Evolutionary conservation across 768 basidiomycete genomes (phyloP), one percentile per base, ranked within the genome.

Genomic region (Tricholoma terreum): DNA sequence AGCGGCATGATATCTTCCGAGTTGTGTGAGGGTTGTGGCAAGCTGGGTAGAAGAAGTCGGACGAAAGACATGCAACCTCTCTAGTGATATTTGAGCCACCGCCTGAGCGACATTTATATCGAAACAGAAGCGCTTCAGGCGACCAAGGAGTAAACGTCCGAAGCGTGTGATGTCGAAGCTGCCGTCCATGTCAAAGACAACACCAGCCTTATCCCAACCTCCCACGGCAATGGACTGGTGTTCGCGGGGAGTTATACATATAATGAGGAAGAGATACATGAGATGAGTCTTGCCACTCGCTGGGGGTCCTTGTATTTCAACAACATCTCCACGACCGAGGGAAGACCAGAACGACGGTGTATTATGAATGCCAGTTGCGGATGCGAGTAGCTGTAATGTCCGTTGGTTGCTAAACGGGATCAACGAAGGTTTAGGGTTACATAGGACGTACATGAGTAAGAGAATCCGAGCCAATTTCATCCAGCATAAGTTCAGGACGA

Each of bases 261-360:
- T 78, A 11, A 83, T 70, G 24, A 89, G 67, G 50, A 91, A 69
- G 65, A 82, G 79, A 66, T 87, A 87, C 24, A 92, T 71, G n/a
- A 94, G 72, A 60, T 88, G 87, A 2, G 89, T 86, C 72, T 94
- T 94, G 27, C 90, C 92, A 6, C 86, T 84, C 24, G 78, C 80
- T 4, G 90, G 75, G 2, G 85, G 81, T 1, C 92, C 92, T 70
- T 92, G 87, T 19, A 94, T 77, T 70, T 90, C 87, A 60, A 93
- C 72, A 38, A 89, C 77, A 67, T 91, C 86, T 34, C 87, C 87
- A 46, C 77, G 74, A 65, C 60, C 66, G 46, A 69, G 62, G 17
- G 62, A 63, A 21, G 60, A 54, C 49, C 49, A 51, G 53, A 52
- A 62, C 1, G 64, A 27, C 77, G 67, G 15, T 64, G 60, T 27